These are phyloP conservation scores for Wickerhamiella azyma DNA, from an alignment of 805 yeast species.

Conservation along the genomic window DNA sequence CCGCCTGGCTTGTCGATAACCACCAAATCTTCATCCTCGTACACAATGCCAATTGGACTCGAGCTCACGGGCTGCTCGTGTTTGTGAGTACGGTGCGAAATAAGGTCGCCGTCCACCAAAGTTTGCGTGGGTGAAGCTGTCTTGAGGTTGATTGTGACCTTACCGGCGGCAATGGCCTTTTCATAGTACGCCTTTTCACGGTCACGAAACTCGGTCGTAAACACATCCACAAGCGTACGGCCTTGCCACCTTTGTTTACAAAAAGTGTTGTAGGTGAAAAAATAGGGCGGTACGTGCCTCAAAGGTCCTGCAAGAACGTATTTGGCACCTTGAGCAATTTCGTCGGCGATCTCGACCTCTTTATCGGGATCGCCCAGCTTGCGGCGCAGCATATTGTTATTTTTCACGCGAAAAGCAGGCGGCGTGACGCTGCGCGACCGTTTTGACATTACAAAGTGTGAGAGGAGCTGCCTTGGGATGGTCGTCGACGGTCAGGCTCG, in stretches of 20 bases:
- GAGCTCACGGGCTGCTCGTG: slow-evolving; percentile 80
- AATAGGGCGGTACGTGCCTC: slow-evolving; percentile 72
- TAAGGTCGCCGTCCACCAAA: slow-evolving; percentile 69
- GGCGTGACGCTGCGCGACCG: slow-evolving; percentile 7
- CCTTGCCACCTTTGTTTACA: slow-evolving; percentile 90
- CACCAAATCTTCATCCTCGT: slow-evolving; percentile 59
- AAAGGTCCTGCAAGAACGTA: slow-evolving; percentile 32
- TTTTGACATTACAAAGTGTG: slow-evolving; percentile 1
- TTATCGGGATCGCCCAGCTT: slow-evolving; percentile 18
- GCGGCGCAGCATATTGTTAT: slow-evolving; percentile 17
- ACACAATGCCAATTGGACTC: slow-evolving; percentile 46
- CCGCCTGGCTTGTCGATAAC: slow-evolving; percentile 93
- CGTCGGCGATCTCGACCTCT: slow-evolving; percentile 17
- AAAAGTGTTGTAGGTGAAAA: slow-evolving; percentile 76
- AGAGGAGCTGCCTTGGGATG: neutral
- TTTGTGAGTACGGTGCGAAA: slow-evolving; percentile 65
- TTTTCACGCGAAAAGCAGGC: slow-evolving; percentile 15
- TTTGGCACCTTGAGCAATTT: slow-evolving; percentile 20
- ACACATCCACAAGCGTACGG: slow-evolving; percentile 65
- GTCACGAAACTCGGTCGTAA: slow-evolving; percentile 74
- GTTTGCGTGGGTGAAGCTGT: slow-evolving; percentile 51
- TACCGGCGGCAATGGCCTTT: slow-evolving; percentile 55
- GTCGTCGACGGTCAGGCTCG: too few relatives aligned
- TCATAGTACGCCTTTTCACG: slow-evolving; percentile 53
- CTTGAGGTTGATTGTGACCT: slow-evolving; percentile 57